Conservation (phyloP, 1,284 basidiomycete species). For the Apiotrichum brassicae region DNA sequence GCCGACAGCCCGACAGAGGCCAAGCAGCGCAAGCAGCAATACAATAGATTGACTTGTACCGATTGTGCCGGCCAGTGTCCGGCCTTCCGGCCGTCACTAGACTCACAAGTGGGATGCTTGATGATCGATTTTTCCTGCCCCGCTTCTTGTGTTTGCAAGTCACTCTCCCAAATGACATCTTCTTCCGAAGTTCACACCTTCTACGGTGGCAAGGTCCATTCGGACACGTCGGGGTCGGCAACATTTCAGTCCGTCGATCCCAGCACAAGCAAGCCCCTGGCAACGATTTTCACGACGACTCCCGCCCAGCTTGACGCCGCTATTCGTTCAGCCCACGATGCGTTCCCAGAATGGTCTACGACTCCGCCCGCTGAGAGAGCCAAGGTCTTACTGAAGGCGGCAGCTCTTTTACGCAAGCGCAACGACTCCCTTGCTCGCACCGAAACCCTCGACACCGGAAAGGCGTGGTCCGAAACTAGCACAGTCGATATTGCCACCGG, state of each 20-base stretch:
- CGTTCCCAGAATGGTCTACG: conserved; percentile 10
- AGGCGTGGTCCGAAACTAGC: conserved; percentile 14
- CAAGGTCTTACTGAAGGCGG: conserved; percentile 12
- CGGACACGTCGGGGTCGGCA: conserved; percentile 2
- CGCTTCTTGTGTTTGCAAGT: background rate
- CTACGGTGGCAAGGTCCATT: conserved; percentile 12
- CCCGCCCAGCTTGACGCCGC: conserved; percentile 14
- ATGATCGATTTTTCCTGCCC: background rate
- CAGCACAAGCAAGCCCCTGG: conserved; percentile 6
- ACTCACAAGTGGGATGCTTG: too few species aligned
- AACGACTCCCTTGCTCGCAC: conserved; percentile 15
- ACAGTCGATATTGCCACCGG: conserved; percentile 15
- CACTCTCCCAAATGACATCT: conserved; percentile 8
- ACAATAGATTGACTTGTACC: too few species aligned
- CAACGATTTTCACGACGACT: conserved; percentile 13
- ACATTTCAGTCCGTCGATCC: conserved; percentile 15
- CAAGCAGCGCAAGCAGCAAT: too few species aligned
- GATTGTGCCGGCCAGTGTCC: too few species aligned
- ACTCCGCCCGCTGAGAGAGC: conserved; percentile 10
- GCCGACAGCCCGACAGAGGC: too few species aligned
- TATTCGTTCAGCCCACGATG: conserved; percentile 1
- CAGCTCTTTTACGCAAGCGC: conserved; percentile 10
- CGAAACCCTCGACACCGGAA: conserved; percentile 18
- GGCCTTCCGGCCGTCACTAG: too few species aligned
- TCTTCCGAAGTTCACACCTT: conserved; percentile 15